Evolutionary conservation across 2,329 filamentous ascomycete genomes (phyloP), one percentile per base, ranked within the genome.

Genomic region (Orbilia blumenaviensis): DNA sequence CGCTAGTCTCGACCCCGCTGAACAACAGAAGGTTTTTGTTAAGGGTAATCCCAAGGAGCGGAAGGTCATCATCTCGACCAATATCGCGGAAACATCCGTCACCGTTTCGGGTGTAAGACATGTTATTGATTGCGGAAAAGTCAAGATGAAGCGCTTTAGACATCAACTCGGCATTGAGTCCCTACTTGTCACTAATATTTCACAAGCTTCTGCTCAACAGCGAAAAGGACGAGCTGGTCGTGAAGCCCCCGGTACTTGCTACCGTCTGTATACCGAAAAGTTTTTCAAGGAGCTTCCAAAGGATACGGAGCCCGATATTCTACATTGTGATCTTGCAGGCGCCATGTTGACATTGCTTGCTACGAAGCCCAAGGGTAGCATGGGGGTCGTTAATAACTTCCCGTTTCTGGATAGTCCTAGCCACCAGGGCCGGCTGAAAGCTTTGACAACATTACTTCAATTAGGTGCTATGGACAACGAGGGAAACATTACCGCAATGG

Each of bases 21-120:
- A 91, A 0, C 95, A 99, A 80, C 92, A 96, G 78, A 88, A 89
- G 21, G 93, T 96, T 8, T 98, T 99, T 82, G 86, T 90, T 66
- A 91, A 92, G 0, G 87, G 91, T 0, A 88, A 88, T 66, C 88
- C 89, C 1, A 86, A 86, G n/a, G 87, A 86, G 67, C 88, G 95
- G 46, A 98, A 98, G 81, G 87, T 98, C 10, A 93, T 99, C 0
- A 85, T 99, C 0, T 91, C 94, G 0, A 99, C 95, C 12, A 99
- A 99, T 81, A 98, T 99, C 80, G 95, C 95, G n/a, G 95, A 99
- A 82, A 98, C 95, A 0, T 98, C 95, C 0, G 92, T 99, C 73
- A 99, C 95, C 0, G 94, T 99, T 0, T 91, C 94, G 0, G 95
- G 95, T 1, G 93, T 99, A 5, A 89, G 92, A 3, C 95, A 91